These are phyloP conservation scores for Setaria viridis DNA, from an alignment of 202 grass and related monocot species.

Conservation along the genomic window DNA sequence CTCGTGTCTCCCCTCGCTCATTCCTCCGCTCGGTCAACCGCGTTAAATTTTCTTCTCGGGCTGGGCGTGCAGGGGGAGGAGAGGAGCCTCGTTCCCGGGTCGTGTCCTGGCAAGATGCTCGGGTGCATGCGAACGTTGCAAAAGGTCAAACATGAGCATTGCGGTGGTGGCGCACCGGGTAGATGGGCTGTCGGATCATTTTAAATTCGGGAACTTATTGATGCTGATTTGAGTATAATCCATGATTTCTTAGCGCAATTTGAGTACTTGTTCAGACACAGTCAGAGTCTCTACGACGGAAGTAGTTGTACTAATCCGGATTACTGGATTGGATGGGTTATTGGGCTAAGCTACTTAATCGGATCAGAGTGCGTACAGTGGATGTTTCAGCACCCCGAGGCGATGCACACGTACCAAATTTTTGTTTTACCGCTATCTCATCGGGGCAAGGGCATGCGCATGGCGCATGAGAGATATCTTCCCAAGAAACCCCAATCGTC, in stretches of 20 bases:
- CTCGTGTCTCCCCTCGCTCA: slow-evolving; percentile 49
- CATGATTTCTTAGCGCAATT: too few species aligned
- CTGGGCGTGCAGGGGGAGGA: neutral
- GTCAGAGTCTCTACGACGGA: too few species aligned
- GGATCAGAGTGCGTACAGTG: neutral
- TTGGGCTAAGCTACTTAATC: neutral
- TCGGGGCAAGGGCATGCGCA: slow-evolving; percentile 18
- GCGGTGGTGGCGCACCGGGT: neutral
- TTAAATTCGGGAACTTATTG: neutral
- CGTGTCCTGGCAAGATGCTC: slow-evolving; percentile 8
- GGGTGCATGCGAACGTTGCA: neutral
- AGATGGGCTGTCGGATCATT: neutral
- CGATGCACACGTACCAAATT: slow-evolving; percentile 36
- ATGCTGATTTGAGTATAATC: neutral
- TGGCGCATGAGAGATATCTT: neutral
- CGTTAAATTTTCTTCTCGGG: neutral
- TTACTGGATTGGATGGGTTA: neutral
- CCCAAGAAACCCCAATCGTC: neutral
- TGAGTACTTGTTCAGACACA: too few species aligned
- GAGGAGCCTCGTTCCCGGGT: slow-evolving; percentile 3
- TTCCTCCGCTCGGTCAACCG: slow-evolving; percentile 36
- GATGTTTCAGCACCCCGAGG: slow-evolving; percentile 19
- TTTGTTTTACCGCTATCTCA: slow-evolving; percentile 18
- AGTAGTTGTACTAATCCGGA: too few species aligned
- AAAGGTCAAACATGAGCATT: slow-evolving; percentile 33